Evolutionary conservation across 257 asterid genomes (phyloP).

Genomic region (Misopates orontium): DNA sequence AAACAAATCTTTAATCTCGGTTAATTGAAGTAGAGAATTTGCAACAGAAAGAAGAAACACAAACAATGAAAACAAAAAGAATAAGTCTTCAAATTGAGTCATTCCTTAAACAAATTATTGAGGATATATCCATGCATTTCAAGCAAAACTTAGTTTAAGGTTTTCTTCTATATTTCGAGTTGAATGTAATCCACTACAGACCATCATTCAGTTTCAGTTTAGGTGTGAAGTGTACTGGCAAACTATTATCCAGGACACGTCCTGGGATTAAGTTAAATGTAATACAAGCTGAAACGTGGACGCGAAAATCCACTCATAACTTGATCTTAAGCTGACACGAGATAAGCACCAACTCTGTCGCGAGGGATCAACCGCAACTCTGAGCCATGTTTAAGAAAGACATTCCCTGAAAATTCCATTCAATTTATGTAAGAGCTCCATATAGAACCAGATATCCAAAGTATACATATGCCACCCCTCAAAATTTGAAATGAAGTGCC

Average conservation of each 20-base stretch:
- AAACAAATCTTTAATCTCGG: too few relatives aligned
- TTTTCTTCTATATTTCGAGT: slow-evolving; percentile 6
- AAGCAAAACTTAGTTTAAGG: slow-evolving; percentile 8
- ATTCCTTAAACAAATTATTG: slow-evolving; percentile 13
- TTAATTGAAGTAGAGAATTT: too few relatives aligned
- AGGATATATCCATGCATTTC: slow-evolving; percentile 3
- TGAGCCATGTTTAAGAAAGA: slow-evolving; percentile 90
- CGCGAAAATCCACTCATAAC: slow-evolving; percentile 9
- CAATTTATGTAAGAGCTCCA: slow-evolving; percentile 12
- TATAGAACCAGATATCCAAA: slow-evolving; percentile 17
- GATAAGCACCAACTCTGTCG: slow-evolving; percentile 73
- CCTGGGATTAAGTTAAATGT: slow-evolving; percentile 11
- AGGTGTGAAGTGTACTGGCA: slow-evolving; percentile 10
- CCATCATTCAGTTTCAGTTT: slow-evolving; percentile 4
- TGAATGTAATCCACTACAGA: slow-evolving; percentile 6
- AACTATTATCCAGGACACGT: slow-evolving; percentile 5
- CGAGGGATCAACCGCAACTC: slow-evolving; percentile 89
- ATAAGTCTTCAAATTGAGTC: not conserved
- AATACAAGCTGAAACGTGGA: slow-evolving; percentile 24
- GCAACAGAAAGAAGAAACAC: not conserved
- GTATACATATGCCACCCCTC: not conserved
- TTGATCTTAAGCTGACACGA: slow-evolving; percentile 27
- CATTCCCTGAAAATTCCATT: slow-evolving; percentile 63
- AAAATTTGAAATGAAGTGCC: not conserved
- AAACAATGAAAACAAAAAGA: not conserved